Percentiles rank a stretch among this genome's conserved stretches.
phyloP scores from a whole-genome alignment of 1,284 basidiomycete genomes.

The Quambalaria eucalypti region DNA sequence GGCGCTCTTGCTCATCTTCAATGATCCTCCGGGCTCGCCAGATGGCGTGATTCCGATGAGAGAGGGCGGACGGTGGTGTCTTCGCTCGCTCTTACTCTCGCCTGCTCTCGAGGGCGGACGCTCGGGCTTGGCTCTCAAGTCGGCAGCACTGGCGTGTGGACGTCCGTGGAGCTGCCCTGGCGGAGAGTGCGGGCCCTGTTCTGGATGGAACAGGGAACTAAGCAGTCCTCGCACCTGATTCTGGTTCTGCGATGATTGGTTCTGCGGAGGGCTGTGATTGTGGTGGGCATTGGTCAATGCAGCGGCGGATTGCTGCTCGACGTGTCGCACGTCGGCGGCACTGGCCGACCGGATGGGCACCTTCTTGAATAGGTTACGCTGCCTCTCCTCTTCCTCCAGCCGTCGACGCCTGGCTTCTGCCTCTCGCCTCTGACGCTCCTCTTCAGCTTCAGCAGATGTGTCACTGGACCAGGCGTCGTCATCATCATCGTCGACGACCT shows the following conservation, averaged over 20 bases:
- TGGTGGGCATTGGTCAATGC: background rate
- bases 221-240: slow-evolving; percentile 36
- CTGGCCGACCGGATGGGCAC: slow-evolving; percentile 53
- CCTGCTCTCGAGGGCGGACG: background rate
- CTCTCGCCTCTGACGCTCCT: slow-evolving; percentile 15
- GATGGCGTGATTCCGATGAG: slow-evolving; percentile 1
- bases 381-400: slow-evolving; percentile 59
- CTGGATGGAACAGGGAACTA: slow-evolving; percentile 40
- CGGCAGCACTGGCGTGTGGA: slow-evolving; percentile 32
- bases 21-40: slow-evolving; percentile 17
- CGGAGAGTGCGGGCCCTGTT: slow-evolving; percentile 31
- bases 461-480: slow-evolving; percentile 45
- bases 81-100: background rate
- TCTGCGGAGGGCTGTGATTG: background rate
- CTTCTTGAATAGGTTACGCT: slow-evolving; percentile 68
- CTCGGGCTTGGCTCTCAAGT: slow-evolving; percentile 2
- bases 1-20: slow-evolving; percentile 59
- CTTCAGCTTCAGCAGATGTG: slow-evolving; percentile 42
- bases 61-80: background rate
- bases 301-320: slow-evolving; percentile 4
- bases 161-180: slow-evolving; percentile 31
- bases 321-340: slow-evolving; percentile 32
- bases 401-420: slow-evolving; percentile 44
- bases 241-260: too few species aligned
- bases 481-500: slow-evolving; percentile 9